Conservation (phyloP, 352 stramenopile species). For the Phytophthora kernoviae region DNA sequence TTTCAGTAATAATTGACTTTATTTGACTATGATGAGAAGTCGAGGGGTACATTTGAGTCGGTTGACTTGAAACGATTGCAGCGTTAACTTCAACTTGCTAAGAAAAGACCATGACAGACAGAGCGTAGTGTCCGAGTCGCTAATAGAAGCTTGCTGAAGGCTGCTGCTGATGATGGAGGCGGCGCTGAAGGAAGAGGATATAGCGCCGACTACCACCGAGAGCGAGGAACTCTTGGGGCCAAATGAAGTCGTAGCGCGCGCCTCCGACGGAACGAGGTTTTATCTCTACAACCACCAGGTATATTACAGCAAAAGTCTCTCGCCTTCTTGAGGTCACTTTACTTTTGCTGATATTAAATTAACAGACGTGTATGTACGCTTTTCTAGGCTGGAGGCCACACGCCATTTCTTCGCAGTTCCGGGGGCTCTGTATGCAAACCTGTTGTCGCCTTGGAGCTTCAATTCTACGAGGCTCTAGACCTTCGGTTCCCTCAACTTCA, state of each 20-base stretch:
- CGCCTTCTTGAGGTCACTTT: too few species aligned
- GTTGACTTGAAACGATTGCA: too few species aligned
- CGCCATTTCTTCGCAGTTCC: slow-evolving; percentile 66
- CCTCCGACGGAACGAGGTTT: slow-evolving; percentile 66
- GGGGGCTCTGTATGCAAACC: slow-evolving; percentile 80
- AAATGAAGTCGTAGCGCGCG: slow-evolving; percentile 71
- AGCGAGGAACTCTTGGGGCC: slow-evolving; percentile 32
- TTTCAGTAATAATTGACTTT: too few species aligned
- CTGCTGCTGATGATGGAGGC: too few species aligned
- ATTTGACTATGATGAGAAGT: too few species aligned
- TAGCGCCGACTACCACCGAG: not conserved
- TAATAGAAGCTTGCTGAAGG: too few species aligned
- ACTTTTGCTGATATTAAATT: too few species aligned
- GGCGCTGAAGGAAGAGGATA: slow-evolving; percentile 19
- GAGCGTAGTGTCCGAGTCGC: too few species aligned
- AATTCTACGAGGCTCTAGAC: slow-evolving; percentile 75
- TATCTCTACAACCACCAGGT: slow-evolving; percentile 85
- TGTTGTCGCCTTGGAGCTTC: slow-evolving; percentile 68
- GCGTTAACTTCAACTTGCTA: too few species aligned
- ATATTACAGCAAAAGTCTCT: too few species aligned
- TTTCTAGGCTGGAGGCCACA: slow-evolving; percentile 70
- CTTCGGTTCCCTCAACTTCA: slow-evolving; percentile 59
- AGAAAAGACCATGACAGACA: too few species aligned
- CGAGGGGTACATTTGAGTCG: too few species aligned
- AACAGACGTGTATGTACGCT: not conserved